A percentile compares a stretch with the other conserved stretches of the same genome.
Conservation (phyloP, 2,329 filamentous ascomycete genomes). For the Fusarium chuoi region DNA sequence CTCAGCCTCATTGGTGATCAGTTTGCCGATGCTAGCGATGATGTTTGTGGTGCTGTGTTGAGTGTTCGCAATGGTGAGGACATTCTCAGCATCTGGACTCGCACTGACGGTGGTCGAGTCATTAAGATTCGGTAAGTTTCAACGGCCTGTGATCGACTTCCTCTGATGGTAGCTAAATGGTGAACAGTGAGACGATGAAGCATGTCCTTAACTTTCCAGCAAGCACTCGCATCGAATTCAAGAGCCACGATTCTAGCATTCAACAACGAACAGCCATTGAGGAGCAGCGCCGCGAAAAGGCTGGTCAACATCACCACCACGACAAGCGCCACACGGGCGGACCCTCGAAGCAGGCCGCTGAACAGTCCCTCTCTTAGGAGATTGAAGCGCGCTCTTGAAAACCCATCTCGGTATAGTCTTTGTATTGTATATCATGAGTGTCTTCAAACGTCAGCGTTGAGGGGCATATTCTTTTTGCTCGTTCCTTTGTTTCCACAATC, state of each 20-base stretch:
- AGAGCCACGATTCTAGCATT: conserved; percentile 96
- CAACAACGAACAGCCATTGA: conserved; percentile 90
- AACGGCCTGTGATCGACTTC: neutral
- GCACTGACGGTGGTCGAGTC: conserved; percentile 90
- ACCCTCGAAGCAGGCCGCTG: conserved; percentile 48
- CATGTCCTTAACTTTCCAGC: conserved; percentile 84
- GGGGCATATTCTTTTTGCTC: conserved; percentile 20
- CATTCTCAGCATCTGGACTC: conserved; percentile 97
- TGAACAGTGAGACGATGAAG: conserved; percentile 89
- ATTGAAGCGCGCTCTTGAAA: neutral
- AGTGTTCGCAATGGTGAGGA: conserved; percentile 96
- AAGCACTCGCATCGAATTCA: conserved; percentile 93
- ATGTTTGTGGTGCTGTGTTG: conserved; percentile 93
- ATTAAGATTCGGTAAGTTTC: conserved; percentile 88
- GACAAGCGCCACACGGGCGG: conserved; percentile 52
- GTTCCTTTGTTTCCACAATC: conserved; percentile 23
- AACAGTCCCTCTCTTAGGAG: conserved; percentile 42
- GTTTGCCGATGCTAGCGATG: conserved; percentile 90
- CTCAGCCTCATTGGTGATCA: conserved; percentile 93
- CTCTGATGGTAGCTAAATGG: conserved; percentile 30
- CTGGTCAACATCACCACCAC: conserved; percentile 57
- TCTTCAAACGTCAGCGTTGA: conserved; percentile 24
- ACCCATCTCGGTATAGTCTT: conserved; percentile 9
- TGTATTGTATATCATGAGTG: conserved; percentile 41
- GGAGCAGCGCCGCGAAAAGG: conserved; percentile 89